Base-by-base conservation (phyloP, 352 stramenopile species). In the Elongisporangium anandrum region DNA sequence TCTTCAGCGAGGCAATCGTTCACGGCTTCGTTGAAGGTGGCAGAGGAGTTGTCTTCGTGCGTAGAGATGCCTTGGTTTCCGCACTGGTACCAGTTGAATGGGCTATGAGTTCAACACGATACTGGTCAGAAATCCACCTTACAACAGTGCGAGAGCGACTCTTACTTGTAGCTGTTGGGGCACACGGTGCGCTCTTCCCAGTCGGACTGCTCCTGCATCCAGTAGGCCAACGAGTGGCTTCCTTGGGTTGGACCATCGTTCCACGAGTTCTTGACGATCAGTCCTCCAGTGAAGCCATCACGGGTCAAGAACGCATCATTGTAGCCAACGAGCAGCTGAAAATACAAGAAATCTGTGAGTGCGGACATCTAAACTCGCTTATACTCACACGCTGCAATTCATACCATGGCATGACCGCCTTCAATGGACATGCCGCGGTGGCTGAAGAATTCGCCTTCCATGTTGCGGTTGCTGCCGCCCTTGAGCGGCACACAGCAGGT, bases 371-470 rank as follows among this genome's bases (percentile, higher is more conserved):
- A 45, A 41, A 41, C 4, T 34, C 24, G 26, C 21, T 20, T 3
- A 21, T 15, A 17, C 17, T 54, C 16, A 57, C 17, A 38, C 13
- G 15, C 12, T 55, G 17, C 24, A 54, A 17, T 20, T 39, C 65
- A 39, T 82, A 88, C 83, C 84, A 93, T 91, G 1, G 79, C 81
- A 61, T 91, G 84, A 8, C 84, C 81, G 52, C 79, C 81, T 66
- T 91, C 84, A 56, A 91, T 90, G 17, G 79, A 89, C 77, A 91
- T 91, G 7, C 81, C 78, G 34, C 75, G 78, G 59, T 91, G 81
- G 52, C 76, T 88, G 66, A 90, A 90, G 66, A 90, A 93, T 57
- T 93, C 84, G 47, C 81, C 84, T 59, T 93, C 81, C 81, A 93
- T 91, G 68, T 93, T 93, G 56, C 76, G 78, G 53, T 88, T 91